phyloP scores from a whole-genome alignment of 2,329 filamentous ascomycete species.

The Phoma sp. region DNA sequence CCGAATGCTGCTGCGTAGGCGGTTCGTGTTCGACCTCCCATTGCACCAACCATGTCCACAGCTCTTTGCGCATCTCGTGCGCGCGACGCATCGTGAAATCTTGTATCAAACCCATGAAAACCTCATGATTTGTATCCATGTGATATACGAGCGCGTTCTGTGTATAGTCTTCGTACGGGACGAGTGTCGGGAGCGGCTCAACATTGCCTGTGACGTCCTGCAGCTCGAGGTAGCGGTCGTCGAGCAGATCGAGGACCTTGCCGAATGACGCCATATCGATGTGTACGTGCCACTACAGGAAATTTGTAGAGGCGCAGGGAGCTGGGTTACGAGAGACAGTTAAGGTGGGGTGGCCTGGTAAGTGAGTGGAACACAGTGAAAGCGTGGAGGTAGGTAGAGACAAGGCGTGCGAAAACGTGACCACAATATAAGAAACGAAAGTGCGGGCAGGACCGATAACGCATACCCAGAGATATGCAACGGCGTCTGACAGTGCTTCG shows the following conservation, averaged over 20 bases:
- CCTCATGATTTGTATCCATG: constrained; percentile 33
- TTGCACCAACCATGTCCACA: constrained; percentile 44
- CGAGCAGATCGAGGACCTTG: constrained; percentile 38
- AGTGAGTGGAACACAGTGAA: constrained; percentile 5
- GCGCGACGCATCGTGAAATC: constrained; percentile 36
- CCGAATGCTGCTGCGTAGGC: constrained; percentile 9
- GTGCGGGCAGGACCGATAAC: background rate
- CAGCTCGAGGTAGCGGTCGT: constrained; percentile 38
- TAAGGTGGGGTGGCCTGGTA: background rate
- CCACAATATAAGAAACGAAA: background rate
- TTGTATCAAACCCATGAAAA: constrained; percentile 37
- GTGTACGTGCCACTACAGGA: background rate
- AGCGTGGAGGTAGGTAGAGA: constrained; percentile 16
- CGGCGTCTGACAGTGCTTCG: background rate
- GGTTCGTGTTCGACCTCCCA: constrained; percentile 32
- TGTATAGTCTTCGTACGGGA: constrained; percentile 39
- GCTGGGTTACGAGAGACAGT: background rate
- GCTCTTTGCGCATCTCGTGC: constrained; percentile 25
- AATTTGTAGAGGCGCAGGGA: background rate
- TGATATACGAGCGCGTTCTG: constrained; percentile 34
- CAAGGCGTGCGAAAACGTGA: background rate
- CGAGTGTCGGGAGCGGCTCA: constrained; percentile 36
- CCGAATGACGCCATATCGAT: constrained; percentile 35
- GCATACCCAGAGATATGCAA: background rate
- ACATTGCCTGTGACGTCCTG: constrained; percentile 42